Base-by-base conservation (phyloP, 1,139 yeast species). In the Saccharomyces hybrid region DNA sequence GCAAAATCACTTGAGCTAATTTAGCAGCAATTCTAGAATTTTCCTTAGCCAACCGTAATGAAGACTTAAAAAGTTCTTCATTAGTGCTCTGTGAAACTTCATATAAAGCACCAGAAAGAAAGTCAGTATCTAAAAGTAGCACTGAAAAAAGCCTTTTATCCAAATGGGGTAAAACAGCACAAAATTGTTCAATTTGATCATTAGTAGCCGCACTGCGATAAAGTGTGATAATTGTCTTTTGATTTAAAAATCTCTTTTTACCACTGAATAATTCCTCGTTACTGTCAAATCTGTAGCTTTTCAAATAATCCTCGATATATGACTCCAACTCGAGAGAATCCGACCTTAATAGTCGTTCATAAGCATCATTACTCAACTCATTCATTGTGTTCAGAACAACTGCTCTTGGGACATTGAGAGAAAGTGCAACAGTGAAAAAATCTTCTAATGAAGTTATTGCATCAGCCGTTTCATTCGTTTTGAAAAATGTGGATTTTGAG, bases 191-290 rank as follows among this genome's bases (percentile, higher is more conserved):
- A 4, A 68, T 38, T 9, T 61, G 58, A 1, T 58, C 56, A 32
- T 59, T 54, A 1, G 53, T 52, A 5, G 56, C 55, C 1, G 75
- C 66, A 11, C 54, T 46, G 3, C 56, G 52, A 57, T 69, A 77
- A 6, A 77, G 55, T 28, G 65, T 66, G 2, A 57, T 16, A 1
- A 74, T 58, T 16, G 73, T 70, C 1, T 69, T 69, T 4, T 69
- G 63, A 5, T 67, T 70, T 27, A 76, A 52, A 47, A 75, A 65
- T 50, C 68, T 67, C 2, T 61, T 44, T 47, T 47, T 47, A 28
- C 49, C 49, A 5, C 59, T 59, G 56, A 71, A 69, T 38, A 70
- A 53, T 4, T 55, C 48, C 14, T 58, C 60, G 46, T 61, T 63
- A 50, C 65, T 64, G 13, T 58, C 57, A 46, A 64, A 72, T 6